A percentile compares a stretch with the other conserved stretches of the same genome.
Evolutionary conservation across 441 rosid genomes (phyloP).

Genomic region (Arabidopsis lyrata): DNA sequence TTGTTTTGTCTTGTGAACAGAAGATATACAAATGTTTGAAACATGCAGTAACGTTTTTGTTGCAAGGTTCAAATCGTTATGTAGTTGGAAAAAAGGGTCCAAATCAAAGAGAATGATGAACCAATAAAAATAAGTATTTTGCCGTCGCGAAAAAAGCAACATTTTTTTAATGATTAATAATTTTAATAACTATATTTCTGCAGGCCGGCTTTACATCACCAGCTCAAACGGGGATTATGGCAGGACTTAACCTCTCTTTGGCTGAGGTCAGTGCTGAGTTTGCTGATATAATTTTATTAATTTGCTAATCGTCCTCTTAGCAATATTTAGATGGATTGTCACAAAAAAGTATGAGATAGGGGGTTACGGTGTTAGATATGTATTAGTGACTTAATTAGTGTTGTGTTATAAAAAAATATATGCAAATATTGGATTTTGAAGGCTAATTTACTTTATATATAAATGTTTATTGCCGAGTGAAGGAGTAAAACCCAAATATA

Average conservation of each 20-base stretch:
- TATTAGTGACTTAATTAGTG: not conserved
- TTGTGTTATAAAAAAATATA: not conserved
- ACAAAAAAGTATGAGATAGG: not conserved
- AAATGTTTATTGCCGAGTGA: not conserved
- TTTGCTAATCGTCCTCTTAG: not conserved
- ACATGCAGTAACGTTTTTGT: not conserved
- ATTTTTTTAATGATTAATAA: not conserved
- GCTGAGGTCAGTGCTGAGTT: constrained; percentile 40
- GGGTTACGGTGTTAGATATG: not conserved
- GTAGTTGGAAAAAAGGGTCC: not conserved
- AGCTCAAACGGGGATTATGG: constrained; percentile 45
- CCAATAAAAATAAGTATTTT: not conserved
- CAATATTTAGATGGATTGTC: not conserved
- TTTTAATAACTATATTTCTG: not conserved
- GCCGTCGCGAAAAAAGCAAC: constrained; percentile 7
- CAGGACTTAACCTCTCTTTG: constrained; percentile 41
- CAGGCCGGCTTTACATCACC: constrained; percentile 49
- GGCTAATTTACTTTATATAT: not conserved
- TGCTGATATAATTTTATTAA: not conserved
- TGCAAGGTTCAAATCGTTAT: not conserved
- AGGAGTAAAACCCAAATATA: not conserved
- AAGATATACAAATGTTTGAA: not conserved
- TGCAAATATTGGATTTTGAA: not conserved
- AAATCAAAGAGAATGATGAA: not conserved
- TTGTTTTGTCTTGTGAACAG: not conserved